Evolutionary conservation across 768 basidiomycete genomes (phyloP).

Genomic region (Kwoniella shandongensis): DNA sequence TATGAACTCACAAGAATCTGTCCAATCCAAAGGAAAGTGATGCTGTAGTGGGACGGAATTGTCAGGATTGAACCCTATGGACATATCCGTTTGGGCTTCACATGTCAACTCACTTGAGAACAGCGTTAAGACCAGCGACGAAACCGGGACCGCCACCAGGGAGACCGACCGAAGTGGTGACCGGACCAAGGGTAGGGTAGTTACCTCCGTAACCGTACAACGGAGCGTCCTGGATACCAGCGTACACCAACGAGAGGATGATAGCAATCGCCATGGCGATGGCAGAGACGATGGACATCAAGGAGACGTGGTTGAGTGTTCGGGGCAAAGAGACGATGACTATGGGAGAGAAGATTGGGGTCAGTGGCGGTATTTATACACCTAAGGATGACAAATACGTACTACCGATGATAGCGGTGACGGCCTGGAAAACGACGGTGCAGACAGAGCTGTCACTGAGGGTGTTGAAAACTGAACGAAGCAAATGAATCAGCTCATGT

Average conservation of each 20-base stretch:
- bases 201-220: conserved; percentile 47
- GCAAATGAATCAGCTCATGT: background rate
- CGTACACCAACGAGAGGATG: conserved; percentile 44
- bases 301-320: conserved; percentile 46
- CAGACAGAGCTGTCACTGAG: conserved; percentile 38
- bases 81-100: too few relatives aligned
- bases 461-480: conserved; percentile 45
- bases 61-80: background rate
- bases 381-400: conserved; percentile 7
- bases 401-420: conserved; percentile 46
- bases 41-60: conserved; percentile 16
- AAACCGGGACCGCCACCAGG: conserved; percentile 34
- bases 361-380: background rate
- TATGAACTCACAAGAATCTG: conserved; percentile 38
- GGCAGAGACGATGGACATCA: conserved; percentile 46
- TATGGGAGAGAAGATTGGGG: background rate
- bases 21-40: conserved; percentile 48
- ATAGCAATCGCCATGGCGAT: conserved; percentile 46
- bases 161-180: conserved; percentile 37
- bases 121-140: conserved; percentile 42
- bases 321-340: conserved; percentile 46
- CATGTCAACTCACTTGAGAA: conserved; percentile 36
- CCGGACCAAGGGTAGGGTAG: conserved; percentile 42
- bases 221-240: conserved; percentile 41
- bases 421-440: conserved; percentile 45